Evolutionary conservation across 306 rosid genomes (phyloP), one percentile per base, ranked within the genome.

Genomic region (Cicer judaicum): DNA sequence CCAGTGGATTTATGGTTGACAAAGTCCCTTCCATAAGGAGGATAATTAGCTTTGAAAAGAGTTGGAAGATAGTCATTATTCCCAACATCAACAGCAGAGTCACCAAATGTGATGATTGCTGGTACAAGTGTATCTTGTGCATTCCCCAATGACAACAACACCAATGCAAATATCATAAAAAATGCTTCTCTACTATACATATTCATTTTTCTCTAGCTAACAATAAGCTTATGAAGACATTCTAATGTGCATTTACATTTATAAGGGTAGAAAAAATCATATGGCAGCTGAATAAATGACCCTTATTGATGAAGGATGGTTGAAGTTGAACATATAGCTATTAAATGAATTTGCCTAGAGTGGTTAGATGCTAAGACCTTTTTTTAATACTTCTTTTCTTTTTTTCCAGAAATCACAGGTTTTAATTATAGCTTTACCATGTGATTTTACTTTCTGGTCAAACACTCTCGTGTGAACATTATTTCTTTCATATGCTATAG

Each of bases 11-110:
- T 84, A 14, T 90, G 98, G 60, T 79, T 92, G 39, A 76, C 76
- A 68, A 86, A 95, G 85, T 95, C 99, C 65, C 93, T 95, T 42
- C 99, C 99, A 84, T 94, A 94, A 72, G 99, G 99, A 86, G 92
- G 98, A 70, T 87, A 90, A 73, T 94, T 34, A 55, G 98, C 97
- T 84, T 84, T 94, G 84, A 79, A 94, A 71, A 94, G 11, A 7
- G 97, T 92, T 39, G 77, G 78, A 24, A 90, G 89, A 73, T 90
- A 88, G 88, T 94, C 76, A 82, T 94, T 94, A 54, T 94, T 94
- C 36, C 98, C 98, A 70, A 94, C 96, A 78, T 94, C 98, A 0
- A 87, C 98, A 0, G 84, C 93, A 29, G 98, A 94, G 77, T 94
- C 98, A 38, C 98, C 98, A 70, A 94, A 94, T 11, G 95, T 87